Evolutionary conservation across 306 rosid genomes (phyloP), one percentile per base, ranked within the genome.

Genomic region (Amphicarpaea edgeworthii): DNA sequence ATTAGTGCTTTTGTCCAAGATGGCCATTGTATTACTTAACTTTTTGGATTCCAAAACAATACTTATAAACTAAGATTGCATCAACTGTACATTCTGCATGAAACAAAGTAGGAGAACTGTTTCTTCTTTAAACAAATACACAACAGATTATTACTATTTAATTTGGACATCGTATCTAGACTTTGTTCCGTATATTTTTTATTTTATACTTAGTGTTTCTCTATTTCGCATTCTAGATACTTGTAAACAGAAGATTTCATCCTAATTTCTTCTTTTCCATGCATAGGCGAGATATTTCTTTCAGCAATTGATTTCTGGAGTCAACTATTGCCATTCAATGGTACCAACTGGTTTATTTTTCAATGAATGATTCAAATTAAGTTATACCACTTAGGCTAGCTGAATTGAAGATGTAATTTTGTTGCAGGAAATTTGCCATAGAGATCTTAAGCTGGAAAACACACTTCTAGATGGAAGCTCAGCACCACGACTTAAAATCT

Each of bases 401-500:
- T 50, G 24, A 70, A 59, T 51, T 9, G 60, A 76, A 76, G 47
- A 41, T 41, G 50, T 54, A 1, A 30, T 61, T 55, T 82, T 40
- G 49, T 61, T 78, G 72, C 87, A 96, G 99, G 90, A 92, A 90
- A 93, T 96, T 78, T 96, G 99, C 77, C 99, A 96, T 66, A 92
- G 99, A 81, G 99, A 96, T 86, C 98, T 96, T 24, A 96, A 96
- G 90, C 87, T 96, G 65, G 99, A 96, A 83, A 96, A 96, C 89
- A 92, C 99, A 53, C 98, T 96, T 78, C 80, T 96, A 66, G 98
- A 96, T 87, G 97, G 93, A 88, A 96, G 97, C 86, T 57, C 96
- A 49, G 96, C 97, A 5, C 98, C 98, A 5, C 68, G 97, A 54
- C 97, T 96, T 72, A 96, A 96, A 87, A 87, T 96, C 49, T 96